These are phyloP conservation scores for Phascolomyces articulosus DNA, from an alignment of 371 early-diverging fungal genomes.

Conservation along the genomic window DNA sequence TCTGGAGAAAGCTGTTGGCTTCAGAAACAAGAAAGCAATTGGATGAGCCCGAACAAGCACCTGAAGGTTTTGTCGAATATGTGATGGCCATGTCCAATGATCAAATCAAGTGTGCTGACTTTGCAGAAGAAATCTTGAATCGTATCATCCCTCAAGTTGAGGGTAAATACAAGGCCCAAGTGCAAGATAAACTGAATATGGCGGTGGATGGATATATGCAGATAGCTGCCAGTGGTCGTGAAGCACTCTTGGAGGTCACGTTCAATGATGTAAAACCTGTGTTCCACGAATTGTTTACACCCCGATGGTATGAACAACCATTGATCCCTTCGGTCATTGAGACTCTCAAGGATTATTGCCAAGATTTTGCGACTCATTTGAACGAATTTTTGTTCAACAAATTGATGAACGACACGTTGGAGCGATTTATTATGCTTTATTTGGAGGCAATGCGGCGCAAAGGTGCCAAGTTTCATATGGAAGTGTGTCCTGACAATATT, in stretches of 20 bases:
- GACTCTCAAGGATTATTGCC: constrained; percentile 89
- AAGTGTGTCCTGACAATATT: constrained; percentile 64
- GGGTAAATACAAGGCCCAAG: constrained; percentile 66
- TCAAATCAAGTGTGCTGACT: constrained; percentile 85
- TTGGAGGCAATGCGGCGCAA: constrained; percentile 85
- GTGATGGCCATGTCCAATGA: constrained; percentile 94
- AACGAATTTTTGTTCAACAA: constrained; percentile 86
- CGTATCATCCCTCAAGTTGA: constrained; percentile 72
- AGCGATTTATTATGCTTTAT: constrained; percentile 79
- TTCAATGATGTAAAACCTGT: constrained; percentile 80
- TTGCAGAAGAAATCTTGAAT: constrained; percentile 77
- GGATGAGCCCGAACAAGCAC: constrained; percentile 68
- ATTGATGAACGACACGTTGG: constrained; percentile 82
- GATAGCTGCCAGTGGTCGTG: constrained; percentile 72
- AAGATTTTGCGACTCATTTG: constrained; percentile 79
- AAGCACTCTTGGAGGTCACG: constrained; percentile 81
- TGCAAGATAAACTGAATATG: constrained; percentile 60
- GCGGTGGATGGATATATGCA: constrained; percentile 84
- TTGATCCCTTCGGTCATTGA: constrained; percentile 82
- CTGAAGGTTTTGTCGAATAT: constrained; percentile 90
- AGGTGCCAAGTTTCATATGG: constrained; percentile 73
- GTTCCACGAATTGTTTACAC: constrained; percentile 72
- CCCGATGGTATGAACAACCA: constrained; percentile 90
- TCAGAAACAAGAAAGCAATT: constrained; percentile 77
- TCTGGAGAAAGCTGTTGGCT: constrained; percentile 76